phyloP scores from a whole-genome alignment of 2,329 filamentous ascomycete species.

The Epicoccum nigrum region DNA sequence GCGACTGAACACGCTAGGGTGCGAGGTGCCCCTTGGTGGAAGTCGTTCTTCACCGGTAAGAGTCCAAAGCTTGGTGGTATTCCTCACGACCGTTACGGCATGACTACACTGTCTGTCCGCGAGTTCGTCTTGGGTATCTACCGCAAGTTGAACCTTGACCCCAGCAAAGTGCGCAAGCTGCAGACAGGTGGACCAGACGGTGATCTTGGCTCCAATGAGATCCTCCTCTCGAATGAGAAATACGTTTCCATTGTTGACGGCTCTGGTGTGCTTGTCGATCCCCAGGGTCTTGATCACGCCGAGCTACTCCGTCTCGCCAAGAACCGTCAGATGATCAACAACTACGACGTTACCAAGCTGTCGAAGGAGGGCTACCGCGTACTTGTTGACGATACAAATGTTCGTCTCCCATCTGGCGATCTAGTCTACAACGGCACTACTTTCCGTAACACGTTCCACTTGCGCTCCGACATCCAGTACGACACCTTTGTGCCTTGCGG shows the following conservation, averaged over 20 bases:
- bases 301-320: constrained; percentile 87
- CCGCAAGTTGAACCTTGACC: constrained; percentile 90
- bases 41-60: constrained; percentile 99
- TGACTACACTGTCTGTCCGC: constrained; percentile 96
- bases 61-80: constrained; percentile 95
- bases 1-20: constrained; percentile 91
- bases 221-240: constrained; percentile 92
- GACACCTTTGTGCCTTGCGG: constrained; percentile 96
- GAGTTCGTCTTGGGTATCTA: constrained; percentile 98
- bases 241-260: constrained; percentile 97
- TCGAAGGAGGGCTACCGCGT: constrained; percentile 89
- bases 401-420: constrained; percentile 88
- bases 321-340: constrained; percentile 83
- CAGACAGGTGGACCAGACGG: constrained; percentile 97
- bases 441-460: constrained; percentile 97
- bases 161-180: constrained; percentile 84
- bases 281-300: constrained; percentile 81
- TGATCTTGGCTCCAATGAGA: constrained; percentile 97
- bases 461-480: constrained; percentile 74
- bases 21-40: constrained; percentile 96
- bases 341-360: constrained; percentile 85
- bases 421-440: constrained; percentile 86
- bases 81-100: constrained; percentile 93
- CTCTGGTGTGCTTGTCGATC: constrained; percentile 91
- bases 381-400: constrained; percentile 86